Conservation (phyloP, 208 protist species). For the Strigomonas culicis region DNA sequence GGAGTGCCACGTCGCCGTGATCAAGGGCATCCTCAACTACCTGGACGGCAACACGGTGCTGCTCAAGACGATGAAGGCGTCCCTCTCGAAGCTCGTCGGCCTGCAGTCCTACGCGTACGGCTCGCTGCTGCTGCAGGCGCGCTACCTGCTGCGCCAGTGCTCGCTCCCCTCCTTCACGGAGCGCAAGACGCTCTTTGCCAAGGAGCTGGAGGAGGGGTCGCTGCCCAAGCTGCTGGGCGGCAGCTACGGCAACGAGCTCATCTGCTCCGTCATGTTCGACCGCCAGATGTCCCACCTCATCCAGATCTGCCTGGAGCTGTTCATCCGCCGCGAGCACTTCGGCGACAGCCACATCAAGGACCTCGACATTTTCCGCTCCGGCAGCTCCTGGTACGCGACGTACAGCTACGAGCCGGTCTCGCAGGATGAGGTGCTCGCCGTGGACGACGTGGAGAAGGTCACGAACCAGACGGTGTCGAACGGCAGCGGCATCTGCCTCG, state of each 20-base stretch:
- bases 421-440: conserved; percentile 27
- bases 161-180: conserved; percentile 66
- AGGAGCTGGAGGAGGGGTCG: conserved; percentile 50
- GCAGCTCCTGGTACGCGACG: conserved; percentile 49
- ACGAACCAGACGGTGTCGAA: conserved; percentile 7
- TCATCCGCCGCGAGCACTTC: conserved; percentile 81
- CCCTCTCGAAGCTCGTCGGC: conserved; percentile 44
- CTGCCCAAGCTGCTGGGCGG: conserved; percentile 43
- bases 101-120: conserved; percentile 53
- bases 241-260: conserved; percentile 64
- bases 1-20: conserved; percentile 62
- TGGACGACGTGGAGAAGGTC: conserved; percentile 10
- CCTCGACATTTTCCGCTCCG: conserved; percentile 58
- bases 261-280: conserved; percentile 83
- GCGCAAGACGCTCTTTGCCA: conserved; percentile 60
- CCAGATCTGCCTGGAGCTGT: conserved; percentile 69
- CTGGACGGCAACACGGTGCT: conserved; percentile 59
- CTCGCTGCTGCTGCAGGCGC: conserved; percentile 58
- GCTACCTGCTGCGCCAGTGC: conserved; percentile 70
- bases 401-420: conserved; percentile 59
- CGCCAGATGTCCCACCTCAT: conserved; percentile 58
- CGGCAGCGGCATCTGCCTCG: conserved; percentile 42
- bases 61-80: conserved; percentile 50
- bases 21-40: conserved; percentile 49
- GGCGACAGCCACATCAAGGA: conserved; percentile 48